Percentiles rank a stretch among this genome's conserved stretches.
Evolutionary conservation across 140 eudicot species (phyloP).

Genomic region (Senecio squalidus): DNA sequence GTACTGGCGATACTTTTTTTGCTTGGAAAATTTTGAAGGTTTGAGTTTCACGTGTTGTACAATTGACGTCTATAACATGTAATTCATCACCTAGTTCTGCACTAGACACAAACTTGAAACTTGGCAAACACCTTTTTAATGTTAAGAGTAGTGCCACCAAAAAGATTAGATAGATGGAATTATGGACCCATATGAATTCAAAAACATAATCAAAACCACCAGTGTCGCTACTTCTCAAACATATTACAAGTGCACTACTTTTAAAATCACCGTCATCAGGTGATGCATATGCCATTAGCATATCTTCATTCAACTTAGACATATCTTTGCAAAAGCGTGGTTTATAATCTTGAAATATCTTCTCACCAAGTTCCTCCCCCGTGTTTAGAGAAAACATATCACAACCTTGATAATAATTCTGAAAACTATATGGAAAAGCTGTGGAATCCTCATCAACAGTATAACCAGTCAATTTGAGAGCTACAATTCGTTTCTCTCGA

Average conservation of each 20-base stretch:
- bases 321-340: neutral
- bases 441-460: neutral
- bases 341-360: conserved; percentile 7
- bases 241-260: conserved; percentile 3
- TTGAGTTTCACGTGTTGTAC: too few relatives aligned
- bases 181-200: too few relatives aligned
- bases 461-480: too few relatives aligned
- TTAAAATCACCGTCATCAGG: too few relatives aligned
- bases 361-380: neutral
- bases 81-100: neutral
- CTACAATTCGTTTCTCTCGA: too few relatives aligned
- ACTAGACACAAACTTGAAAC: conserved; percentile 7
- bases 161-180: too few relatives aligned
- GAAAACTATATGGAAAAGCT: too few relatives aligned
- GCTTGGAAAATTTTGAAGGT: too few relatives aligned
- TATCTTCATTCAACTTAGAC: too few relatives aligned
- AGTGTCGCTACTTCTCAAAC: too few relatives aligned
- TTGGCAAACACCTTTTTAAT: conserved; percentile 5
- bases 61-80: neutral
- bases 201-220: neutral
- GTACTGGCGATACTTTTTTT: too few relatives aligned
- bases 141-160: too few relatives aligned
- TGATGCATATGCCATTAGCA: neutral
- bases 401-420: neutral
- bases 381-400: neutral